Evolutionary conservation across 768 basidiomycete species (phyloP), one percentile per base, ranked within the genome.

Genomic region (Rhodotorula sphaerocarpa): DNA sequence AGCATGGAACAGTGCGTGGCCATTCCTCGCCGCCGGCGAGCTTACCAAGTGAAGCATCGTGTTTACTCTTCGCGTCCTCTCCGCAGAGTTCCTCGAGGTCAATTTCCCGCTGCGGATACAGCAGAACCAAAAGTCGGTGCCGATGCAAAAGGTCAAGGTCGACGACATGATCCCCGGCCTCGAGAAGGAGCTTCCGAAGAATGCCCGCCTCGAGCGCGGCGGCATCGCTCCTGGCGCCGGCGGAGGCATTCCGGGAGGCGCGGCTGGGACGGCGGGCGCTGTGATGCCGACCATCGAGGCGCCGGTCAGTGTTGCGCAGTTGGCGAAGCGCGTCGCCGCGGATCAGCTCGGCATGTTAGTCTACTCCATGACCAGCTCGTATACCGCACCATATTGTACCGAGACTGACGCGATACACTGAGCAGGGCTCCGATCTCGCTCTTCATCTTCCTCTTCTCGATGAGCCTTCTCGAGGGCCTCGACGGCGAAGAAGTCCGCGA

Each of bases 371-470:
- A n/a, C n/a, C n/a, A n/a, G n/a, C n/a, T n/a, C n/a, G n/a, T n/a
- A n/a, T n/a, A n/a, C n/a, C n/a, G n/a, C n/a, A n/a, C n/a, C 20
- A 2, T 23, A 0, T 30, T 2, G 23, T 23, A 33, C 6, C 3
- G 3, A 10, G 7, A 30, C 3, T 21, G 10, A 7, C 25, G 21
- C 16, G 5, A 5, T 5, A 41, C 36, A 9, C 27, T 6, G 25
- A 10, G 45, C 54, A 68, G 67, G 57, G 68, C 68, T 0, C 68
- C 68, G 7, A 36, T 61, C 42, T 65, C 64, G 43, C 55, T 69
- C 20, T 55, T 69, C 61, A 62, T 69, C 51, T 69, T 69, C 58
- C 61, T 69, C 34, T 56, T 69, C 33, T 66, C 64, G 18, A 69
- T 69, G 64, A 36, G 50, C 14, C 31, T 69, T 4, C 55, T 69